Percentiles rank a stretch among this genome's conserved stretches.
Conservation (phyloP, 768 basidiomycete species). For the Neoboletus subvelutipes region DNA sequence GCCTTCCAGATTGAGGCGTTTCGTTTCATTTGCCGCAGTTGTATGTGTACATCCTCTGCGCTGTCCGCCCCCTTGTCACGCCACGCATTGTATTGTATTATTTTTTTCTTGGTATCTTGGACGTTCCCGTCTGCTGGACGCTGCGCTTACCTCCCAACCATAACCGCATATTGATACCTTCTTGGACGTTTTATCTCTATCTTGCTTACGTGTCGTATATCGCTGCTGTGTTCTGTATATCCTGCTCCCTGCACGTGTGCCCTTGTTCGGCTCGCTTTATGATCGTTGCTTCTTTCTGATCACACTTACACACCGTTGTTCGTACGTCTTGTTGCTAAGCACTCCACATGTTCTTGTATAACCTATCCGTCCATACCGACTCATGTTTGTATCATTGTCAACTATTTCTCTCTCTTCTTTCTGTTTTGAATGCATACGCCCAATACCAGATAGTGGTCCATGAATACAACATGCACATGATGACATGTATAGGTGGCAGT, state of each 20-base stretch:
- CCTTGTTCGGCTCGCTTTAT: slow-evolving; percentile 3
- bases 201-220: slow-evolving; percentile 19
- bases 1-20: slow-evolving; percentile 24
- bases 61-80: background rate
- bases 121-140: slow-evolving; percentile 11
- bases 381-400: slow-evolving; percentile 25
- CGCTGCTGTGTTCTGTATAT: slow-evolving; percentile 17
- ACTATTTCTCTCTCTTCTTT: background rate
- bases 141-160: background rate
- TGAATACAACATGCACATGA: background rate
- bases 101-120: slow-evolving; percentile 26
- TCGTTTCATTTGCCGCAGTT: background rate
- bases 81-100: slow-evolving; percentile 12
- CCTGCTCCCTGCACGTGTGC: background rate
- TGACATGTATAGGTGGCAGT: background rate
- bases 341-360: slow-evolving; percentile 16
- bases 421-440: background rate
- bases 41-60: background rate
- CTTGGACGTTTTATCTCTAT: slow-evolving; percentile 18
- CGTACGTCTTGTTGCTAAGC: slow-evolving; percentile 2
- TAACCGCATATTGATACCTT: slow-evolving; percentile 20
- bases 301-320: background rate
- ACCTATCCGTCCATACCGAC: slow-evolving; percentile 11
- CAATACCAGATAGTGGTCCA: background rate
- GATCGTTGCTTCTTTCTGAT: background rate